phyloP scores from a whole-genome alignment of 352 stramenopile genomes.

The Pythium dissimile region DNA sequence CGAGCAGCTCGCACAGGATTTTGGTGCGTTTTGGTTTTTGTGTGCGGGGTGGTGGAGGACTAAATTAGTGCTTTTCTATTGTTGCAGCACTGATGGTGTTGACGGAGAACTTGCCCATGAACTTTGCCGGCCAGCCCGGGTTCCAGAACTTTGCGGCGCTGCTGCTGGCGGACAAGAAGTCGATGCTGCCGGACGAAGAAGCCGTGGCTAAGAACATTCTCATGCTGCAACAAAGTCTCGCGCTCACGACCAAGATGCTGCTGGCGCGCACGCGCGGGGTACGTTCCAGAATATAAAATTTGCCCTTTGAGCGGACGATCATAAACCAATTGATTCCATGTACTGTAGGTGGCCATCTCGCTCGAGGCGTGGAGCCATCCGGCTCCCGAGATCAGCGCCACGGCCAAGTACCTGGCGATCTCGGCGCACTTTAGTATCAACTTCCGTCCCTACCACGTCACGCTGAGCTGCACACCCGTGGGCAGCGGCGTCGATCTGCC shows the following conservation, averaged over 20 bases:
- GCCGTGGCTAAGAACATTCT: constrained; percentile 56
- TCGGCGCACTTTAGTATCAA: constrained; percentile 79
- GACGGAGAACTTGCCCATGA: constrained; percentile 68
- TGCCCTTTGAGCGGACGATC: background rate
- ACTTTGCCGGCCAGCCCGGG: constrained; percentile 51
- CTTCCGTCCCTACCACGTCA: constrained; percentile 64
- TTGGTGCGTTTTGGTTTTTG: constrained; percentile 31
- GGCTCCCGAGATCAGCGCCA: constrained; percentile 21
- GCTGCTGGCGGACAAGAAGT: constrained; percentile 66
- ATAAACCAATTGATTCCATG: background rate
- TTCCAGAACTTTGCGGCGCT: constrained; percentile 72
- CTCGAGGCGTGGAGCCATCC: constrained; percentile 65
- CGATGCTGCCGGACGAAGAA: constrained; percentile 52
- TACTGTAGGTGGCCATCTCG: constrained; percentile 47
- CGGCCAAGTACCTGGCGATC: constrained; percentile 56
- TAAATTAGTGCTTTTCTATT: background rate
- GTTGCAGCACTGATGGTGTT: constrained; percentile 52
- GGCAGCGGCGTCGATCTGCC: constrained; percentile 37
- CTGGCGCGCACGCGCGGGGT: constrained; percentile 52
- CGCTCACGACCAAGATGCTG: constrained; percentile 70
- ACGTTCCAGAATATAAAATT: background rate
- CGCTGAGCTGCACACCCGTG: constrained; percentile 46
- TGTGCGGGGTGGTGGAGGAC: background rate
- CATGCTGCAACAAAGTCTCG: constrained; percentile 65
- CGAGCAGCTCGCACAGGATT: constrained; percentile 69